Conservation (phyloP, 2,329 filamentous ascomycete species). For the Claviceps sp. region DNA sequence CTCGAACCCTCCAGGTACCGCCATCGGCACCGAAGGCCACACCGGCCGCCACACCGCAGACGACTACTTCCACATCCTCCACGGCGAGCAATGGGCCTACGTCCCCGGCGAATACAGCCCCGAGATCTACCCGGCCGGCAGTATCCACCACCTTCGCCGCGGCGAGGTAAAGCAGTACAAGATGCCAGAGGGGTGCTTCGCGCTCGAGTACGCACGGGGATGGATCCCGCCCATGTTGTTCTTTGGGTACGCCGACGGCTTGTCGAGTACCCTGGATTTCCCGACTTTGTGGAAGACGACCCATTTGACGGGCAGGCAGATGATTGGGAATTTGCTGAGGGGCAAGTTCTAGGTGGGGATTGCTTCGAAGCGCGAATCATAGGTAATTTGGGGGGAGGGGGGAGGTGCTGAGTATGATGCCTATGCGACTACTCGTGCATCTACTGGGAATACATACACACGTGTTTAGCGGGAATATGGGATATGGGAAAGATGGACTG, state of each 20-base stretch:
- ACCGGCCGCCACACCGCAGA: slow-evolving; percentile 79
- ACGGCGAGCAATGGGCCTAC: slow-evolving; percentile 65
- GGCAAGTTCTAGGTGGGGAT: slow-evolving; percentile 46
- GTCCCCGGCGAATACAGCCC: slow-evolving; percentile 51
- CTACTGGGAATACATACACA: too few species aligned
- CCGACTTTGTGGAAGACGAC: slow-evolving; percentile 74
- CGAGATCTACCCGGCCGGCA: slow-evolving; percentile 57
- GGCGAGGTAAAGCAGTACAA: slow-evolving; percentile 71
- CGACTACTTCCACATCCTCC: slow-evolving; percentile 88
- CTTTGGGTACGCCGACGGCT: slow-evolving; percentile 74
- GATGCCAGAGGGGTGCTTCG: slow-evolving; percentile 66
- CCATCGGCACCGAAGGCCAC: slow-evolving; percentile 78
- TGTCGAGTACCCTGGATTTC: slow-evolving; percentile 68
- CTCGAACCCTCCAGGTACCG: slow-evolving; percentile 33
- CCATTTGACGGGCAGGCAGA: slow-evolving; percentile 60
- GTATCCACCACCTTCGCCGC: slow-evolving; percentile 57
- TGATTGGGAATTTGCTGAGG: slow-evolving; percentile 56
- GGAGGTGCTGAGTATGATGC: not conserved
- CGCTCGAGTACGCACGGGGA: slow-evolving; percentile 70
- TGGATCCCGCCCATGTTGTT: slow-evolving; percentile 91
- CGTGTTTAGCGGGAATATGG: too few species aligned
- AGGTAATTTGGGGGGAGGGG: too few species aligned
- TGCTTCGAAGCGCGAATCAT: not conserved
- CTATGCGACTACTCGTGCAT: too few species aligned
- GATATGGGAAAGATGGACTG: too few species aligned